phyloP scores from a whole-genome alignment of 768 basidiomycete genomes.

The Dioszegia aurantiaca region DNA sequence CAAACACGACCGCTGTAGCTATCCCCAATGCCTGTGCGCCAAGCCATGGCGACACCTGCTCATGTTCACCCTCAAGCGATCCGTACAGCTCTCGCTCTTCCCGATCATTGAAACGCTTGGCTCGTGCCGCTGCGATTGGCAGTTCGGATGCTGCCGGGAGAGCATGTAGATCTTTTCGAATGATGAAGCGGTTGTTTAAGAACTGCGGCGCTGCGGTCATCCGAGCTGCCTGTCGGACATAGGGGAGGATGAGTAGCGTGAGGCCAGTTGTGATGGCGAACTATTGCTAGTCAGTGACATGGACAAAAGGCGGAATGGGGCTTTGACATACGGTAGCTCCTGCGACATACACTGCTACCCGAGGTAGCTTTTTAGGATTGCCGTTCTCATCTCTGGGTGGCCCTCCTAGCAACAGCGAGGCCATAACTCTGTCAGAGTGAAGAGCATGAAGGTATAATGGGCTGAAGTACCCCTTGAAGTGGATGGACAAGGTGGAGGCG shows the following conservation, averaged over 20 bases:
- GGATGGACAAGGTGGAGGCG: conserved; percentile 12
- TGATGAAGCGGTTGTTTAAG: conserved; percentile 26
- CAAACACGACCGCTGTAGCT: conserved; percentile 38
- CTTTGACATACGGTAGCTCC: conserved; percentile 37
- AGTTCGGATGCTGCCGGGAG: conserved; percentile 6
- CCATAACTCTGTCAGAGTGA: conserved; percentile 1
- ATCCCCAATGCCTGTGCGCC: conserved; percentile 39
- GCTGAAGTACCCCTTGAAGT: neutral
- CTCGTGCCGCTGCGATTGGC: neutral
- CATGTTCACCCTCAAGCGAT: conserved; percentile 7
- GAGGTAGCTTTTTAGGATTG: conserved; percentile 33
- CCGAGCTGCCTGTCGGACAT: conserved; percentile 30
- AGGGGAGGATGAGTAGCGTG: conserved; percentile 34
- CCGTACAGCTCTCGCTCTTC: conserved; percentile 30
- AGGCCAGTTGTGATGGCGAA: conserved; percentile 37
- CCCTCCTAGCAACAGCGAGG: conserved; percentile 12
- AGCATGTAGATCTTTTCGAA: conserved; percentile 6
- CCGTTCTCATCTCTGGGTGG: conserved; percentile 11
- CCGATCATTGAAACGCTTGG: conserved; percentile 26
- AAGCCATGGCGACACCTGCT: conserved; percentile 19
- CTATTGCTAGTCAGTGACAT: conserved; percentile 14
- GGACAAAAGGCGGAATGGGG: neutral
- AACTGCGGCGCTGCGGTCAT: conserved; percentile 21
- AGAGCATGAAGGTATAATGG: neutral
- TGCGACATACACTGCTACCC: conserved; percentile 38